Evolutionary conservation across 2,329 filamentous ascomycete species (phyloP), one percentile per base, ranked within the genome.

Genomic region (Plectosphaerella cucumerina): DNA sequence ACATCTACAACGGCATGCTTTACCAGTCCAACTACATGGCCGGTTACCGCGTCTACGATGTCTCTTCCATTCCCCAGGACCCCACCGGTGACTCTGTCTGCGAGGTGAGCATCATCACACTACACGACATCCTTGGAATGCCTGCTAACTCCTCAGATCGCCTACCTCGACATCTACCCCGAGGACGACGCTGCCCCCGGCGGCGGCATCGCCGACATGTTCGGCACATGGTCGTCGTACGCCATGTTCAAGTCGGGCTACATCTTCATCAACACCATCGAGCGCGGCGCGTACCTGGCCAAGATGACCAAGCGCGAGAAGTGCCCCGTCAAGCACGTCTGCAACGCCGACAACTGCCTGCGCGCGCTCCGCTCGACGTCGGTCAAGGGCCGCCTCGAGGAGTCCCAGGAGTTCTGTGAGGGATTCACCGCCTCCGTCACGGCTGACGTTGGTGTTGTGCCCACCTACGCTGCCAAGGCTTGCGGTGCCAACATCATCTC

Each of bases 1-100:
- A 69, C 50, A 61, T 74, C 53, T 59, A 64, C n/a, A 60, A 75
- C 48, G 71, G 70, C 10, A 62, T 69, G 23, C 54, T 60, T 15
- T 75, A 72, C 59, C 74, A 77, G 62, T 68, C 68, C 56, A 73
- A 74, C 61, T 77, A 76, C 55, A 70, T 64, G 14, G 58, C 66
- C 17, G 74, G 74, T 10, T 58, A 76, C 18, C 66, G 64, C 47
- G 59, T 69, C n/a, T 53, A 66, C 5, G 67, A 69, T 39, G 50
- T 69, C 8, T 59, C 60, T 17, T 67, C 66, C 1, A 64, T 72
- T 22, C 61, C 65, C 6, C 37, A 58, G 3, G 71, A 77, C 26
- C 71, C 73, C 1, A 72, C 71, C 1, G 76, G 75, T 15, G 65
- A 60, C 14, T 60, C 63, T 3, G 66, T 79, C 15, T 66, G 69